Conservation (phyloP, 1,139 yeast genomes). For the Yamadazyma sp. region DNA sequence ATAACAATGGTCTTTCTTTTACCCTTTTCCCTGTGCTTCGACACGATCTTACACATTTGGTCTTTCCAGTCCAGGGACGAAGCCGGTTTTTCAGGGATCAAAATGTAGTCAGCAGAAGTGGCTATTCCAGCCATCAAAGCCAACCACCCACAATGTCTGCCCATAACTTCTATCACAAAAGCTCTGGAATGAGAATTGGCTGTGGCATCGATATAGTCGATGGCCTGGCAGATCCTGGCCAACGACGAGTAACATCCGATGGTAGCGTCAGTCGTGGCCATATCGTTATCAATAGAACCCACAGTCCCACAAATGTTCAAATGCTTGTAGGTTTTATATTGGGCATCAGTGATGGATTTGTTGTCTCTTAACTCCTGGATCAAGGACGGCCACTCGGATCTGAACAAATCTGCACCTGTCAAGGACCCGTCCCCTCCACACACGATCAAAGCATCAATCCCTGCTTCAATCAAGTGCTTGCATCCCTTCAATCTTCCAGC, state of each 20-base stretch:
- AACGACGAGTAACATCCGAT: conserved; percentile 95
- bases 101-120: conserved; percentile 90
- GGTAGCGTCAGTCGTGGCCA: conserved; percentile 95
- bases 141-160: conserved; percentile 98
- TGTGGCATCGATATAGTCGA: conserved; percentile 94
- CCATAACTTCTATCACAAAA: conserved; percentile 97
- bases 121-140: conserved; percentile 96
- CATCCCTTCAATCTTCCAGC: conserved; percentile 82
- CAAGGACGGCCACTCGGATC: conserved; percentile 91
- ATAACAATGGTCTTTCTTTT: conserved; percentile 93
- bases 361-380: conserved; percentile 63
- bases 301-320: conserved; percentile 92
- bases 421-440: conserved; percentile 99
- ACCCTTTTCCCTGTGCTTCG: conserved; percentile 81
- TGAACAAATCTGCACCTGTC: conserved; percentile 94
- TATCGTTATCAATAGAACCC: conserved; percentile 96
- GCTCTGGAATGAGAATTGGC: conserved; percentile 97
- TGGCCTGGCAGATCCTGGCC: conserved; percentile 89
- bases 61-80: conserved; percentile 71
- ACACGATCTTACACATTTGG: conserved; percentile 67
- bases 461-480: conserved; percentile 78
- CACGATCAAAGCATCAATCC: conserved; percentile 94
- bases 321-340: conserved; percentile 61
- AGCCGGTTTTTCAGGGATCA: conserved; percentile 84
- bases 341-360: conserved; percentile 54